Evolutionary conservation across 805 yeast genomes (phyloP), one percentile per base, ranked within the genome.

Genomic region (Hanseniaspora nectarophila): DNA sequence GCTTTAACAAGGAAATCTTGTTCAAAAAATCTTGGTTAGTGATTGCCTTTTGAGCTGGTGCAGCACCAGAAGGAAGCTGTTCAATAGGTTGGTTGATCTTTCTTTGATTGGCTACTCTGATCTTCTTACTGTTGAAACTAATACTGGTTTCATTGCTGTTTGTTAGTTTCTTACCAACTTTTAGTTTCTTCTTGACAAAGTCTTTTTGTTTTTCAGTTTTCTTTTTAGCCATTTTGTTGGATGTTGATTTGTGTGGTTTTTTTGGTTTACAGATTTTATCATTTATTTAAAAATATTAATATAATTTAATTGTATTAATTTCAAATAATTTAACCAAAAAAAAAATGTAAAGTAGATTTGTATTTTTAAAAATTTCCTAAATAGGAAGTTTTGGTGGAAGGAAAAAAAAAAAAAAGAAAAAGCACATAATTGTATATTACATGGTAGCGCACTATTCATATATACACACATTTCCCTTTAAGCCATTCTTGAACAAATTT

Each of bases 111-210:
- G 59, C 63, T 24, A 66, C 57, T 15, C 61, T 59, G 34, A 66
- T 63, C 26, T 63, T 63, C 60, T 80, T 84, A 10, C 95, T 80
- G 42, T 75, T 76, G 67, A 90, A 90, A 0, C 94, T 82, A 0
- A 95, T 86, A 58, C 84, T 90, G 4, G 98, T 92, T 54, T 74
- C 77, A 62, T 87, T 86, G 18, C 79, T 76, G 5, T 88, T 79
- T 56, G 77, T 78, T 5, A 80, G 78, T 18, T 78, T 77, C 66
- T 92, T 92, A 53, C 98, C 98, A 32, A 92, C 97, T 61, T 76
- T 82, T 49, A 92, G 75, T 70, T 86, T 90, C 54, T 82, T 64
- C 71, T 74, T 59, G 66, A 77, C 43, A 79, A 78, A 58, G 63
- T 76, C 80, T 66, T 76, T 56, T 55, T 64, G 66, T 59, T 67